Evolutionary conservation across 176 grass and related monocot genomes (phyloP).

Genomic region (Dendrocalamus sinicus): DNA sequence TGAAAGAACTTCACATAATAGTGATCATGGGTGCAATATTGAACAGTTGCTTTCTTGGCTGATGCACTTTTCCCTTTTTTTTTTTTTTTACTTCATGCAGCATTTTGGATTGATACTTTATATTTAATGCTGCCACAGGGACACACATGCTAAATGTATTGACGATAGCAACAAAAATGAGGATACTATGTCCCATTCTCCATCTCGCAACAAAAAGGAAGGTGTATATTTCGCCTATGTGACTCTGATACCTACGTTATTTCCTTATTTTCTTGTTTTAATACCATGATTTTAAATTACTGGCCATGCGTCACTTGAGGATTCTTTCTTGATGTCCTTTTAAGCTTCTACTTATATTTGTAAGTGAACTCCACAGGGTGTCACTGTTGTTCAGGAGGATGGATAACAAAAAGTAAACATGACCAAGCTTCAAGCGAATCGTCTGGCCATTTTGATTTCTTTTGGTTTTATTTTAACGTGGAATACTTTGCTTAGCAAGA

Average conservation of each 20-base stretch:
- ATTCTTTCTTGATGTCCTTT: neutral
- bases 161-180: neutral
- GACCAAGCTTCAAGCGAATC: too few species aligned
- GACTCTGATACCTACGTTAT: neutral
- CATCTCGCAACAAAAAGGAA: neutral
- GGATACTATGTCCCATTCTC: neutral
- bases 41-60: neutral
- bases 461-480: too few species aligned
- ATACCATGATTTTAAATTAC: neutral
- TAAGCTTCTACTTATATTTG: neutral
- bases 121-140: neutral
- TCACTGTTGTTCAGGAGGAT: too few species aligned
- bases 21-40: neutral
- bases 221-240: neutral
- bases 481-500: too few species aligned
- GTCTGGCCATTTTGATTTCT: too few species aligned
- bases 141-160: neutral
- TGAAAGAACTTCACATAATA: neutral
- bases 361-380: too few species aligned
- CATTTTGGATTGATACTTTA: neutral
- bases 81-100: neutral
- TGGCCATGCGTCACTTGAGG: neutral
- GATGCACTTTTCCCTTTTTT: neutral
- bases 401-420: too few species aligned
- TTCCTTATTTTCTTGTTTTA: neutral